Evolutionary conservation across 768 basidiomycete species (phyloP).

Genomic region (Boletus pseudo-olivaceus): DNA sequence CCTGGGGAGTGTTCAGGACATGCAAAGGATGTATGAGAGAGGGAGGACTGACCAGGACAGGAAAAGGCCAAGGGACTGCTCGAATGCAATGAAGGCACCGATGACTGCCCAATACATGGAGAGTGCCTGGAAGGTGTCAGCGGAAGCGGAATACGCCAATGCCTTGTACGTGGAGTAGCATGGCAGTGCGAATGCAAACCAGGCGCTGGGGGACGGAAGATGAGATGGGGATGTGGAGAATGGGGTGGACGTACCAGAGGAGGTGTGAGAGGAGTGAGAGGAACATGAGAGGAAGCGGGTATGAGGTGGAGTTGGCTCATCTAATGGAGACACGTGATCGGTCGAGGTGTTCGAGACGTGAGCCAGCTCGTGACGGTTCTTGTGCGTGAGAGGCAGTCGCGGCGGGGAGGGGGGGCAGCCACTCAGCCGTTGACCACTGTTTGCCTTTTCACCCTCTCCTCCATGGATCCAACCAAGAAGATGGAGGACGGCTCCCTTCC

Average conservation of each 20-base stretch:
- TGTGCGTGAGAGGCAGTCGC: background rate
- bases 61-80: constrained; percentile 60
- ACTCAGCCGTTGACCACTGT: constrained; percentile 1
- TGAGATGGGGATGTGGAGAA: background rate
- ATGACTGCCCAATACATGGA: constrained; percentile 64
- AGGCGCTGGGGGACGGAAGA: constrained; percentile 43
- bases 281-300: constrained; percentile 36
- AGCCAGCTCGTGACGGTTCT: background rate
- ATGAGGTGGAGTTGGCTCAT: background rate
- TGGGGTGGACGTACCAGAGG: constrained; percentile 38
- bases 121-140: constrained; percentile 55
- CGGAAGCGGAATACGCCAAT: constrained; percentile 48
- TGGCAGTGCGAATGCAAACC: constrained; percentile 68
- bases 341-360: background rate
- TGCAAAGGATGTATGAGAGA: background rate
- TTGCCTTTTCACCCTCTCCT: background rate
- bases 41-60: constrained; percentile 53
- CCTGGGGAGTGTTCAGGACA: constrained; percentile 39
- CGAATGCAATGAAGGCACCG: constrained; percentile 56
- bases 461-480: constrained; percentile 44
- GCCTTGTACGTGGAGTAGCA: constrained; percentile 67
- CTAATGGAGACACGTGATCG: background rate
- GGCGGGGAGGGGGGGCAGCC: background rate
- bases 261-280: constrained; percentile 47
- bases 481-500: constrained; percentile 45